phyloP scores from a whole-genome alignment of 176 grass and related monocot species.

The Thalia dealbata region DNA sequence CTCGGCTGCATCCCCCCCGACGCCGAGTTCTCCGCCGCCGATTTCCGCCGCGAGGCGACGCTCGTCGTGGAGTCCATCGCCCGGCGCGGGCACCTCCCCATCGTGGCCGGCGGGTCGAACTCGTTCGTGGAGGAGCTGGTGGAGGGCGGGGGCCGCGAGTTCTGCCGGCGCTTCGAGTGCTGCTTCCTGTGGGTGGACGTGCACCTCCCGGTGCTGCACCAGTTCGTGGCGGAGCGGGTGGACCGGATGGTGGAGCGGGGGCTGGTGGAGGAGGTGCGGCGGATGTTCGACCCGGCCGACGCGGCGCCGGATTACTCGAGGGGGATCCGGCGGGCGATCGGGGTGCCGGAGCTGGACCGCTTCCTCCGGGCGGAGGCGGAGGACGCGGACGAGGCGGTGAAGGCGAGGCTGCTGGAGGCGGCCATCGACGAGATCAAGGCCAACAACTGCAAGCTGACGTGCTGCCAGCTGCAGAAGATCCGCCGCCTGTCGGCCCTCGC shows the following conservation, averaged over 20 bases:
- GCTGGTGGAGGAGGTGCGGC: slow-evolving; percentile 24
- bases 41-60: slow-evolving; percentile 31
- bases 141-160: slow-evolving; percentile 23
- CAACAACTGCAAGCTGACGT: slow-evolving; percentile 35
- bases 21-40: slow-evolving; percentile 23
- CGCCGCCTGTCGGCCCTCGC: slow-evolving; percentile 12
- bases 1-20: slow-evolving; percentile 23
- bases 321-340: slow-evolving; percentile 41
- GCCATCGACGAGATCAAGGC: slow-evolving; percentile 42
- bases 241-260: slow-evolving; percentile 34
- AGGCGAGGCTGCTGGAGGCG: slow-evolving; percentile 7
- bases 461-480: slow-evolving; percentile 41
- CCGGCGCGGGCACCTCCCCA: slow-evolving; percentile 18
- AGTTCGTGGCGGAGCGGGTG: slow-evolving; percentile 32
- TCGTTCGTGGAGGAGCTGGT: slow-evolving; percentile 37
- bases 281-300: slow-evolving; percentile 15
- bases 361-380: slow-evolving; percentile 21
- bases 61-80: slow-evolving; percentile 2
- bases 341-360: slow-evolving; percentile 40
- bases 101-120: slow-evolving; percentile 43
- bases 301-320: slow-evolving; percentile 17
- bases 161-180: slow-evolving; percentile 13
- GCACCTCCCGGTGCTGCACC: slow-evolving; percentile 24
- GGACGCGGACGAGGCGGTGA: neutral
- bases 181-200: slow-evolving; percentile 53